Evolutionary conservation across 768 basidiomycete genomes (phyloP).

Genomic region (Leccinum disarticulatum): DNA sequence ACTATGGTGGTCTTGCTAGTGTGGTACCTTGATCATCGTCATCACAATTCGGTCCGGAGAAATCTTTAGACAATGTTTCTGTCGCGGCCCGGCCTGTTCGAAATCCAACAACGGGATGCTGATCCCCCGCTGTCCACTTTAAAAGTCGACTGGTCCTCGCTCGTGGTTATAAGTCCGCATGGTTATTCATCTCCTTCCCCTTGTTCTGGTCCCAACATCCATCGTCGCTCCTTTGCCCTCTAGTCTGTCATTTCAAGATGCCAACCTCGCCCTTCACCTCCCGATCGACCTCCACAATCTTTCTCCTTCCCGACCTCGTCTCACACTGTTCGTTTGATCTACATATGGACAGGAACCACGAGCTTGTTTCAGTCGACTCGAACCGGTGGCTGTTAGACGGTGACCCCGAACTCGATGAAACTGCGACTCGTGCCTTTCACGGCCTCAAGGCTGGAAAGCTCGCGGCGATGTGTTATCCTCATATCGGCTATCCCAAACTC

Average conservation of each 20-base stretch:
- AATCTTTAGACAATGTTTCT: not conserved
- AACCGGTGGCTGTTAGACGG: constrained; percentile 70
- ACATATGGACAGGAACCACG: constrained; percentile 55
- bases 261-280: constrained; percentile 9
- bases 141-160: constrained; percentile 13
- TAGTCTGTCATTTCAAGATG: constrained; percentile 25
- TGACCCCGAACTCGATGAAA: constrained; percentile 50
- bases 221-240: constrained; percentile 11
- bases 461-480: constrained; percentile 47
- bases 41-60: not conserved
- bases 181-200: constrained; percentile 1
- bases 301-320: constrained; percentile 74
- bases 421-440: constrained; percentile 58
- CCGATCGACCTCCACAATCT: constrained; percentile 39
- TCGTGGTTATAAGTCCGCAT: constrained; percentile 10
- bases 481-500: constrained; percentile 57
- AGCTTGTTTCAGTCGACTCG: constrained; percentile 60
- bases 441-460: constrained; percentile 73
- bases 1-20: not conserved
- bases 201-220: constrained; percentile 1
- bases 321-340: constrained; percentile 67
- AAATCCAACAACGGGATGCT: constrained; percentile 1
- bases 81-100: constrained; percentile 2
- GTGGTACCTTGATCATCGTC: not conserved
- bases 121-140: constrained; percentile 8